A percentile compares a stretch with the other conserved stretches of the same genome.
Evolutionary conservation across 1,139 yeast species (phyloP).

Genomic region (Scheffersomyces cryptocercus): DNA sequence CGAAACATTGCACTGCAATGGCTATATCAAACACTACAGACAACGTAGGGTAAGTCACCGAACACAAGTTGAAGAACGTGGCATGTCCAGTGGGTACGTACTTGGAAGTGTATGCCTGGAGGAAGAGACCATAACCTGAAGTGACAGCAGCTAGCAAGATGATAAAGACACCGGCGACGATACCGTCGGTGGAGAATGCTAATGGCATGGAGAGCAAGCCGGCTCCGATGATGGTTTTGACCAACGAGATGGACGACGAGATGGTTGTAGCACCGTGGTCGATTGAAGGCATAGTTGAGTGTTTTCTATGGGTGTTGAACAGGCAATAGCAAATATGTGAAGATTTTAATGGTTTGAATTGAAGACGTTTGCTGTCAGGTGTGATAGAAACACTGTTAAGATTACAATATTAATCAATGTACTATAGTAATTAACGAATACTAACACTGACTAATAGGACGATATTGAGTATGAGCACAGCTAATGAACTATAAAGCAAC

Average conservation of each 20-base stretch:
- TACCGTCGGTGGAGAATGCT: conserved; percentile 85
- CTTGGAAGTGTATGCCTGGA: conserved; percentile 74
- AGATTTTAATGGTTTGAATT: too few species aligned
- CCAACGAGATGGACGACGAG: conserved; percentile 59
- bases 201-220: conserved; percentile 92
- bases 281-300: background rate
- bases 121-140: conserved; percentile 76
- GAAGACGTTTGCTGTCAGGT: too few species aligned
- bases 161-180: conserved; percentile 64
- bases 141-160: conserved; percentile 74
- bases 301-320: too few species aligned
- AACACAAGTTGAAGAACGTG: conserved; percentile 82
- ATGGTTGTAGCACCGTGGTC: conserved; percentile 16
- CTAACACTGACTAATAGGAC: too few species aligned
- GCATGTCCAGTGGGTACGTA: conserved; percentile 74
- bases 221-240: conserved; percentile 83
- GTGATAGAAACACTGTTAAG: too few species aligned
- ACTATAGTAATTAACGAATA: too few species aligned
- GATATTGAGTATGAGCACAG: too few species aligned
- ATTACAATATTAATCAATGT: too few species aligned
- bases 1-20: conserved; percentile 78
- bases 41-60: conserved; percentile 80
- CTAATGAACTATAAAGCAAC: too few species aligned
- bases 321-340: too few species aligned
- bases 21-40: conserved; percentile 84